phyloP scores from a whole-genome alignment of 495 filamentous ascomycete species.

The Lentithecium fluviatile region DNA sequence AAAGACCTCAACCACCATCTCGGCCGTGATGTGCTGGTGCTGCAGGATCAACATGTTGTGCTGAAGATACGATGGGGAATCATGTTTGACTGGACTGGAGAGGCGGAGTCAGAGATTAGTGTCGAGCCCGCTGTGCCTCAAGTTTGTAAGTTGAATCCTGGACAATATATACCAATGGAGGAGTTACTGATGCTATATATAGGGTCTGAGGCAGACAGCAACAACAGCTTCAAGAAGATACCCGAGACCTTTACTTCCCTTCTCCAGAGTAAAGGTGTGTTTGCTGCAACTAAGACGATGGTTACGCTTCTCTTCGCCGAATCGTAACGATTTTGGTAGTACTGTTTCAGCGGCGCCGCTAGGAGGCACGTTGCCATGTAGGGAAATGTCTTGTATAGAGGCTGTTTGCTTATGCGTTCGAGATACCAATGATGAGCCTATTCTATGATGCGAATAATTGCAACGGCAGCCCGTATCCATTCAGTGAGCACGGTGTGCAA shows the following conservation, averaged over 20 bases:
- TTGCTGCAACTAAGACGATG: conserved; percentile 53
- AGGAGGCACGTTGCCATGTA: too few relatives aligned
- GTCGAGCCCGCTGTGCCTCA: conserved; percentile 50
- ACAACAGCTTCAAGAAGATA: conserved; percentile 50
- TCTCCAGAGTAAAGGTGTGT: conserved; percentile 51
- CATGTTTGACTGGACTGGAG: conserved; percentile 63
- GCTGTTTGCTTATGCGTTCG: too few relatives aligned
- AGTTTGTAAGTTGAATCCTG: conserved; percentile 47
- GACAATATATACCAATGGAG: conserved; percentile 35
- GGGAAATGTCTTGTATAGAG: too few relatives aligned
- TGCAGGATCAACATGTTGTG: conserved; percentile 27
- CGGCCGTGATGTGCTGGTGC: conserved; percentile 18
- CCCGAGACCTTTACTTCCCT: conserved; percentile 54
- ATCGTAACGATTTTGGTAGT: neutral
- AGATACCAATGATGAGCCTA: too few relatives aligned
- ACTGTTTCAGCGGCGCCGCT: too few relatives aligned
- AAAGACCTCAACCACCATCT: conserved; percentile 31
- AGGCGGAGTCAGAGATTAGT: conserved; percentile 54
- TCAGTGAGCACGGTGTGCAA: too few relatives aligned
- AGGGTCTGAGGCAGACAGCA: conserved; percentile 51
- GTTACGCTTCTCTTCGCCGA: conserved; percentile 47
- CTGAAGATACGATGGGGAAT: conserved; percentile 51
- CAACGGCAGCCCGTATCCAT: too few relatives aligned
- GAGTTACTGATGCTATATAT: neutral
- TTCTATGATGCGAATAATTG: too few relatives aligned